Conservation (phyloP, 768 basidiomycete genomes). For the Pleurotus eryngii region DNA sequence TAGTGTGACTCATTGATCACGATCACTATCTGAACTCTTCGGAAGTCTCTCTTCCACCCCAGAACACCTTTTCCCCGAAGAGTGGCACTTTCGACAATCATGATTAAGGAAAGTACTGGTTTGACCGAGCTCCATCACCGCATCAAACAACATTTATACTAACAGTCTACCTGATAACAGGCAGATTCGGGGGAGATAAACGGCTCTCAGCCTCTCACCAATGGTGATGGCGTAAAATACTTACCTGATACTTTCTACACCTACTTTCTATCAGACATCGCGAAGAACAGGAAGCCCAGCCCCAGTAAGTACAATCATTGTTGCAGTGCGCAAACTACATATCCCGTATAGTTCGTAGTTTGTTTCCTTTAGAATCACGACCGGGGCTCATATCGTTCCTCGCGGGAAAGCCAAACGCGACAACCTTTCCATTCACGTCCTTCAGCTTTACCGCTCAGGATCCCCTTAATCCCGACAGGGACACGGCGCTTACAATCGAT, state of each 20-base stretch:
- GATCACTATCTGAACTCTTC: too few relatives aligned
- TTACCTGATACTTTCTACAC: conserved; percentile 56
- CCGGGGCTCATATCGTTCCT: conserved; percentile 81
- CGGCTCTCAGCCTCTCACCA: not conserved
- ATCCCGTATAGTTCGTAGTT: conserved; percentile 48
- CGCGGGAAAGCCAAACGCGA: conserved; percentile 88
- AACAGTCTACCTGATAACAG: not conserved
- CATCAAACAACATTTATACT: too few relatives aligned
- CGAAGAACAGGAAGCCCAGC: conserved; percentile 61
- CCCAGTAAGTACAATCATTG: conserved; percentile 44
- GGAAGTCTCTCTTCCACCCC: too few relatives aligned
- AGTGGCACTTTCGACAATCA: too few relatives aligned
- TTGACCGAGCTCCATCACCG: too few relatives aligned
- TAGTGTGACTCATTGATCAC: too few relatives aligned
- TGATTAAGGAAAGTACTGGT: too few relatives aligned
- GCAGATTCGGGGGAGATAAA: not conserved
- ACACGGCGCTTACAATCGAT: conserved; percentile 51
- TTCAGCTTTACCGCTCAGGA: conserved; percentile 64
- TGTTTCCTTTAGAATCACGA: conserved; percentile 75
- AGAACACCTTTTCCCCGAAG: too few relatives aligned
- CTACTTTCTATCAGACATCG: conserved; percentile 56
- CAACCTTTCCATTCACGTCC: conserved; percentile 88
- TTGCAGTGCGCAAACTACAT: not conserved
- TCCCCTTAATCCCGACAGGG: conserved; percentile 39
- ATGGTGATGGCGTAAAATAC: conserved; percentile 17